Evolutionary conservation across 1,139 yeast species (phyloP).

Genomic region (Hyphopichia buzzinii): DNA sequence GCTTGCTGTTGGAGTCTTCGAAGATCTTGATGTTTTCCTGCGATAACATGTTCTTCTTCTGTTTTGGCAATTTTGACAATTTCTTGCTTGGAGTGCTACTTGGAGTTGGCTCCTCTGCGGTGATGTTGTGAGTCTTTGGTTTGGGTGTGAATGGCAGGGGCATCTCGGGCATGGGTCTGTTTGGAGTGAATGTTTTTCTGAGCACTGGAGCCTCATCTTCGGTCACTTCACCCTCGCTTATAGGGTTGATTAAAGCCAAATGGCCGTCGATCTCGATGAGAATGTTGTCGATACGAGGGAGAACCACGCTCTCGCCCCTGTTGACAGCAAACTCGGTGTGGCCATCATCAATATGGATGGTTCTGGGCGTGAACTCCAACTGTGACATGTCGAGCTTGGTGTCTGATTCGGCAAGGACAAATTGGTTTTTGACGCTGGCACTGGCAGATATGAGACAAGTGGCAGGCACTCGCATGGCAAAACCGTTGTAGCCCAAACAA

Average conservation of each 20-base stretch:
- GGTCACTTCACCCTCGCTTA: slow-evolving; percentile 42
- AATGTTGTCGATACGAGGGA: slow-evolving; percentile 58
- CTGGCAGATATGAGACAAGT: slow-evolving; percentile 36
- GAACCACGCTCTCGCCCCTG: slow-evolving; percentile 50
- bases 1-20: slow-evolving; percentile 10
- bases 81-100: no score
- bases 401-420: slow-evolving; percentile 30
- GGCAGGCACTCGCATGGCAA: slow-evolving; percentile 59
- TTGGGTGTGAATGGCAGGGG: slow-evolving; percentile 14
- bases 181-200: slow-evolving; percentile 3
- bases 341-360: slow-evolving; percentile 41
- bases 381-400: slow-evolving; percentile 13
- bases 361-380: slow-evolving; percentile 20
- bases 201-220: slow-evolving; percentile 38
- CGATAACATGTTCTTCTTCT: neutral
- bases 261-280: slow-evolving; percentile 63
- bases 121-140: slow-evolving; percentile 14
- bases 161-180: neutral
- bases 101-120: slow-evolving; percentile 26
- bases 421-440: slow-evolving; percentile 24
- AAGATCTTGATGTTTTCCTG: slow-evolving; percentile 9
- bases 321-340: slow-evolving; percentile 59
- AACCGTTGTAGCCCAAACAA: slow-evolving; percentile 73
- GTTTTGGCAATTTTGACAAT: neutral
- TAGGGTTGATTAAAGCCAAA: slow-evolving; percentile 52